Percentiles rank a stretch among this genome's conserved stretches.
phyloP scores from a whole-genome alignment of 768 basidiomycete species.

The Strobilomyces dryophilus region DNA sequence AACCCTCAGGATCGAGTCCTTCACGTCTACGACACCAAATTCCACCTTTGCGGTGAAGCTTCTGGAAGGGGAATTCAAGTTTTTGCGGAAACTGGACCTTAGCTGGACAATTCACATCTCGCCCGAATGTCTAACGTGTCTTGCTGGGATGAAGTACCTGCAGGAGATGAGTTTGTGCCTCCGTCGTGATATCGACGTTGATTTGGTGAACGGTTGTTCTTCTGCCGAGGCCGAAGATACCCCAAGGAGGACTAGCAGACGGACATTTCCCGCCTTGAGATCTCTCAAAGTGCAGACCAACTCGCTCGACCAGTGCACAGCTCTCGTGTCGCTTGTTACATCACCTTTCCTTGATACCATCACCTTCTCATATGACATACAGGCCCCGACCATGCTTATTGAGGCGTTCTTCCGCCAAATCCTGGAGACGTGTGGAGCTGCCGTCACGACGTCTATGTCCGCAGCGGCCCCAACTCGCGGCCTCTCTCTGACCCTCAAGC shows the following conservation, averaged over 20 bases:
- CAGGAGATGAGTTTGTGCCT: slow-evolving; percentile 22
- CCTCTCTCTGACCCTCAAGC: slow-evolving; percentile 27
- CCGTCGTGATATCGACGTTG: slow-evolving; percentile 14
- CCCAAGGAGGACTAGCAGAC: neutral
- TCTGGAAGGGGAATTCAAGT: slow-evolving; percentile 13
- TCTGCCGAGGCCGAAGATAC: neutral
- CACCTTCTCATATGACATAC: slow-evolving; percentile 25
- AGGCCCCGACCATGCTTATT: slow-evolving; percentile 19
- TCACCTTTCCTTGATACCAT: slow-evolving; percentile 22
- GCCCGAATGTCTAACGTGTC: slow-evolving; percentile 17
- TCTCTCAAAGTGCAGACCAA: slow-evolving; percentile 22
- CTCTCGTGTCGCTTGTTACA: slow-evolving; percentile 21
- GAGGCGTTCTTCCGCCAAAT: slow-evolving; percentile 24
- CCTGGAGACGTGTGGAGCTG: slow-evolving; percentile 11
- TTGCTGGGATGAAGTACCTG: slow-evolving; percentile 20
- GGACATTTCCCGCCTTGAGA: slow-evolving; percentile 21
- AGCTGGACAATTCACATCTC: slow-evolving; percentile 24
- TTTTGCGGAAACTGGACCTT: slow-evolving; percentile 22
- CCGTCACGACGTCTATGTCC: neutral
- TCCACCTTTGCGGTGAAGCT: slow-evolving; percentile 16
- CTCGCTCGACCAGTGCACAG: slow-evolving; percentile 27
- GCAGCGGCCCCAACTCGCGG: neutral
- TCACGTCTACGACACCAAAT: slow-evolving; percentile 10
- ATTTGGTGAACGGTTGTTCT: slow-evolving; percentile 11
- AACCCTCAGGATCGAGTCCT: slow-evolving; percentile 22